Percentiles rank a stretch among this genome's conserved stretches.
Evolutionary conservation across 1,284 basidiomycete genomes (phyloP).

Genomic region (Irpex rosettiformis): DNA sequence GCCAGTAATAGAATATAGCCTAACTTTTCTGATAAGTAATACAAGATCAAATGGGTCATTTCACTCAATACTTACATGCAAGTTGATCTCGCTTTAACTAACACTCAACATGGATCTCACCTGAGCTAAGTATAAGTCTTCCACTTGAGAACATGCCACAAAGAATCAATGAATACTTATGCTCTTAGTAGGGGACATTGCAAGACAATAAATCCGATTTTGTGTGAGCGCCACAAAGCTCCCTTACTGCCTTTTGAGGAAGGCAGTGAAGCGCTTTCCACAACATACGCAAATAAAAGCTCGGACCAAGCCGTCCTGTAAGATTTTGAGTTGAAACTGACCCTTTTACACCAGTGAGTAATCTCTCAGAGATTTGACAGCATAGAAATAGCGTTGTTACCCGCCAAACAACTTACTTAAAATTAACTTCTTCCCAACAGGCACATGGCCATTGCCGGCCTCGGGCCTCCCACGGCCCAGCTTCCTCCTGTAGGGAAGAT

Average conservation of each 20-base stretch:
- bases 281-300: background rate
- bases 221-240: background rate
- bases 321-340: background rate
- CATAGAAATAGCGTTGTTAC: background rate
- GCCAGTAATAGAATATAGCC: no score
- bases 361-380: background rate
- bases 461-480: slow-evolving; percentile 21
- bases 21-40: no score
- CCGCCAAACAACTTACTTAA: background rate
- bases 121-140: no score
- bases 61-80: background rate
- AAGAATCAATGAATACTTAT: no score
- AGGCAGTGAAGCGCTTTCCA: background rate
- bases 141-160: no score
- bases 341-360: background rate
- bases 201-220: no score
- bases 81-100: no score
- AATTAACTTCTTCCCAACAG: background rate
- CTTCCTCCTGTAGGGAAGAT: slow-evolving; percentile 29
- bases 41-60: no score
- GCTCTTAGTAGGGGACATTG: no score
- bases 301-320: background rate
- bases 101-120: no score
- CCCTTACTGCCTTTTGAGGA: background rate
- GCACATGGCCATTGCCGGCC: slow-evolving; percentile 8